A percentile compares a stretch with the other conserved stretches of the same genome.
Conservation (phyloP, 768 basidiomycete genomes). For the Tubosaeta brunneosetosa region DNA sequence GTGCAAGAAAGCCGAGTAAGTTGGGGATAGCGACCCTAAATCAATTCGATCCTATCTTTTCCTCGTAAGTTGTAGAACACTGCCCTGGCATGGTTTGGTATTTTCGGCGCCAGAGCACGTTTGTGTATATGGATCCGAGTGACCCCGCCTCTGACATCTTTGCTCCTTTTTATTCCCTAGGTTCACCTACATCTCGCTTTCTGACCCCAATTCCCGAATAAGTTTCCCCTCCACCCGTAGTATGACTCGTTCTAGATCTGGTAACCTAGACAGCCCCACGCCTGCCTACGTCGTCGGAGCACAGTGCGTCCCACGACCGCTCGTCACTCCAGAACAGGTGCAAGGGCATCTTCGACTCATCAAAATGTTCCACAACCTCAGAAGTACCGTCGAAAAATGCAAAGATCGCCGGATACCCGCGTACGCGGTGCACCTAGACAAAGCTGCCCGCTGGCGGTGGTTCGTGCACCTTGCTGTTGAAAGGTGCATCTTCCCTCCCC, state of each 20-base stretch:
- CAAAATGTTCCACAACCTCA: constrained; percentile 29
- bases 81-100: constrained; percentile 7
- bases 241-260: constrained; percentile 3
- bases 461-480: constrained; percentile 38
- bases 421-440: constrained; percentile 22
- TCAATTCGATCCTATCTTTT: not conserved
- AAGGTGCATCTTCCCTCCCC: constrained; percentile 19
- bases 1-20: not conserved
- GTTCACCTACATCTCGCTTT: not conserved
- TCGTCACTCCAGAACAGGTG: constrained; percentile 31
- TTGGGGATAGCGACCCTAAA: not conserved
- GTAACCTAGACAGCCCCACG: not conserved
- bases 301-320: constrained; percentile 16
- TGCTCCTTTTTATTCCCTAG: not conserved
- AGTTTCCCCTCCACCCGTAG: not conserved
- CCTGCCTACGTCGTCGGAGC: constrained; percentile 19
- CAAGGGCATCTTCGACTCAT: constrained; percentile 34
- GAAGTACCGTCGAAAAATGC: constrained; percentile 25
- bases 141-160: constrained; percentile 7
- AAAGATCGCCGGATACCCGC: constrained; percentile 26
- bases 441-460: constrained; percentile 35
- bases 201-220: not conserved
- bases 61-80: constrained; percentile 1
- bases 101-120: not conserved
- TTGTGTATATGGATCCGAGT: not conserved